phyloP scores from a whole-genome alignment of 371 early-diverging fungal genomes.

The Phascolomyces articulosus region DNA sequence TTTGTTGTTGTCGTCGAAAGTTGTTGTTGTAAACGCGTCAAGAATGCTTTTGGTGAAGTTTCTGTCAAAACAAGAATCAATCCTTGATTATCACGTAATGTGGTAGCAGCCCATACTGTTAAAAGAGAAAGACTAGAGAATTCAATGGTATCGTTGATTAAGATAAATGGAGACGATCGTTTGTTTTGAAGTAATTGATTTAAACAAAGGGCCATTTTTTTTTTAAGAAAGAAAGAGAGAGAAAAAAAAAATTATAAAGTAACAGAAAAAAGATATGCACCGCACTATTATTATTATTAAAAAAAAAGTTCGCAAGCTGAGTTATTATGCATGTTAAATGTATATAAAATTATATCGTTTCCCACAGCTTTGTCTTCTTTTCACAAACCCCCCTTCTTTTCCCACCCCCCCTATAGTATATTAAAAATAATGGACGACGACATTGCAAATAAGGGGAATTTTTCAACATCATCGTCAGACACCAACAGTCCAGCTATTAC shows the following conservation, averaged over 20 bases:
- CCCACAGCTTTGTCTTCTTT: no score
- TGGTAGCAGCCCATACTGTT: constrained; percentile 25
- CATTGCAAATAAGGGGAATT: constrained; percentile 3
- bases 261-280: no score
- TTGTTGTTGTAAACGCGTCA: constrained; percentile 11
- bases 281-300: no score
- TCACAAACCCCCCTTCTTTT: no score
- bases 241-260: background rate
- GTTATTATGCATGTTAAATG: no score
- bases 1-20: background rate
- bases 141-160: constrained; percentile 35
- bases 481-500: background rate
- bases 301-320: no score
- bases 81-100: constrained; percentile 24
- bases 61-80: constrained; percentile 41
- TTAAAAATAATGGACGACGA: constrained; percentile 10
- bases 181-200: constrained; percentile 43
- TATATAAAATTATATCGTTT: no score
- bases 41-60: constrained; percentile 38
- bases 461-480: background rate
- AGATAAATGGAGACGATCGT: constrained; percentile 31
- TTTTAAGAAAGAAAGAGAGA: background rate
- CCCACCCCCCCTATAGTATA: background rate
- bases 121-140: constrained; percentile 32
- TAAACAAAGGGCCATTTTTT: constrained; percentile 26